Base-by-base conservation (phyloP, 257 asterid species). In the Anisodus tanguticus region DNA sequence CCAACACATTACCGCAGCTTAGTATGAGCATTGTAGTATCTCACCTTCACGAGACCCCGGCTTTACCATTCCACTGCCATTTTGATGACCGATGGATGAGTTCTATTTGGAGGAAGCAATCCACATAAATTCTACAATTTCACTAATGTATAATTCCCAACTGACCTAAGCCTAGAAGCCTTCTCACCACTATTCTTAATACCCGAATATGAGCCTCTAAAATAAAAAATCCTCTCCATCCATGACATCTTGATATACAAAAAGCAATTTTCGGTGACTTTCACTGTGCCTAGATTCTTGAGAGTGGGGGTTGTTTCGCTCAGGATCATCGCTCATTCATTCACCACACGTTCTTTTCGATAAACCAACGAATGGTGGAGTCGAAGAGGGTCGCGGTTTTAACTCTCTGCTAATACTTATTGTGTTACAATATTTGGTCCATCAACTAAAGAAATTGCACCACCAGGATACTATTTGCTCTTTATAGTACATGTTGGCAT, bases 321-420 rank as follows among this genome's bases (percentile, higher is more conserved):
- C 13, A 91, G 90, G 86, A 85, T 94, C 13, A 35, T 90, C 4
- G 88, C 94, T 19, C 94, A 94, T 17, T 79, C 97, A 59, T 92
- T 94, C 68, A 91, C 86, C 19, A 94, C 96, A 3, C 97, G 91
- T 87, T 87, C 94, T 2, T 88, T 80, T 90, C 95, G 9, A 91
- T 91, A 95, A 94, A 89, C 45, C 98, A 92, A 84, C 90, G 98
- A 89, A 90, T 94, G 94, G 89, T 92, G 70, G 90, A 91, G 83
- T 82, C 92, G 51, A 88, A 83, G 80, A 69, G 83, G 49, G 81
- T 8, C 49, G 79, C 82, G 79, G 80, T 89, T 53, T 68, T 83
- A 41, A 9, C 63, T 62, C 39, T 87, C 85, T 0, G 4, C 68
- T 0, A 70, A 64, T 9, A 57, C 77, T 0, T 90, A 88, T 41